Conservation (phyloP, 805 yeast species). For the Tetrapisispora namnaoensis region DNA sequence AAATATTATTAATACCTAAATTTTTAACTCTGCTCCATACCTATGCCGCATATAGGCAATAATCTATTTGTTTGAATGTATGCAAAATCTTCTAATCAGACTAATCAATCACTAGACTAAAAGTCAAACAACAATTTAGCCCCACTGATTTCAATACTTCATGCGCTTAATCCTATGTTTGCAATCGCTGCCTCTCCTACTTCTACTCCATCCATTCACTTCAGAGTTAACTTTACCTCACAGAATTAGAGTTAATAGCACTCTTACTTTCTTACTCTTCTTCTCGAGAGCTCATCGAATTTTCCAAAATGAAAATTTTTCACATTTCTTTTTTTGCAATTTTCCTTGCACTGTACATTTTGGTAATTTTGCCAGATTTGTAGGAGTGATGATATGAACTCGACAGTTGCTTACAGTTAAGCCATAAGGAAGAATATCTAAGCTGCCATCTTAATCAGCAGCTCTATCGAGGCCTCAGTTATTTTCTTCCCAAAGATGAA, state of each 20-base stretch:
- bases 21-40: not conserved
- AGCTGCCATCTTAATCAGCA: no score
- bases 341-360: not conserved
- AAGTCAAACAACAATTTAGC: no score
- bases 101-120: no score
- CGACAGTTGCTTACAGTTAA: no score
- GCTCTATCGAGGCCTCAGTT: no score
- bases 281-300: conserved; percentile 1
- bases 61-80: no score
- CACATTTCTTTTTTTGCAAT: conserved; percentile 2
- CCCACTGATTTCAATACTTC: no score
- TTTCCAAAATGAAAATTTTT: not conserved
- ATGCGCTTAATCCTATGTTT: no score
- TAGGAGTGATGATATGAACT: not conserved
- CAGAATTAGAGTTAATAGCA: not conserved
- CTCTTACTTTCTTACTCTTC: not conserved
- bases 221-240: not conserved
- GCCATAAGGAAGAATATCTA: no score
- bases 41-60: not conserved
- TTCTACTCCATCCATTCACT: not conserved
- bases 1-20: not conserved
- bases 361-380: not conserved
- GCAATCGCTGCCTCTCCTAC: no score
- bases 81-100: no score
- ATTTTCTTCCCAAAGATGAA: no score